Evolutionary conservation across 2,329 filamentous ascomycete genomes (phyloP).

Genomic region (Arachnomyces sp.): DNA sequence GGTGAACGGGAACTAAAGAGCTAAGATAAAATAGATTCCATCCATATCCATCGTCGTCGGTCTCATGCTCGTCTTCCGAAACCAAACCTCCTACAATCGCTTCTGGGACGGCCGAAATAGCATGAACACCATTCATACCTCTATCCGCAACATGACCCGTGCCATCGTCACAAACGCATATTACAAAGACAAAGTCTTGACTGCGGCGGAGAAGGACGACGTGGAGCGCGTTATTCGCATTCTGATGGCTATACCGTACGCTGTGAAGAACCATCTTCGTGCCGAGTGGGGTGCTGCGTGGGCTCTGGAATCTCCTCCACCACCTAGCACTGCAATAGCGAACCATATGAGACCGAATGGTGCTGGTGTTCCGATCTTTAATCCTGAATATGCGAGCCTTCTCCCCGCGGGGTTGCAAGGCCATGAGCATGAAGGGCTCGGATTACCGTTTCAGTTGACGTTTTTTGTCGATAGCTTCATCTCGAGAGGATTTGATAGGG

Average conservation of each 20-base stretch:
- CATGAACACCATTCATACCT: conserved; percentile 49
- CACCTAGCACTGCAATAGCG: conserved; percentile 16
- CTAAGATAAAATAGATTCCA: conserved; percentile 39
- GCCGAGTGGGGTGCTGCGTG: conserved; percentile 51
- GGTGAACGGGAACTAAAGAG: no score
- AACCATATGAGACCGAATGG: conserved; percentile 20
- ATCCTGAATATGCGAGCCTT: conserved; percentile 44
- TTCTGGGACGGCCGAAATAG: conserved; percentile 56
- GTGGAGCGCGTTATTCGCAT: conserved; percentile 52
- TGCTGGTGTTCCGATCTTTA: conserved; percentile 23
- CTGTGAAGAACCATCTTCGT: conserved; percentile 56
- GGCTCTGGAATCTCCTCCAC: conserved; percentile 9
- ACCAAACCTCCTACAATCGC: conserved; percentile 55
- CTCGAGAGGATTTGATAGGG: conserved; percentile 45
- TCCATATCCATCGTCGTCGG: conserved; percentile 58
- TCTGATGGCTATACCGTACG: conserved; percentile 54
- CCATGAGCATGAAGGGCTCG: conserved; percentile 51
- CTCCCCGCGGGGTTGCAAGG: conserved; percentile 44
- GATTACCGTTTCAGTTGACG: conserved; percentile 52
- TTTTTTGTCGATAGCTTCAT: conserved; percentile 55
- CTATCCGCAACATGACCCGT: conserved; percentile 51
- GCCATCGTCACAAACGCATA: conserved; percentile 46
- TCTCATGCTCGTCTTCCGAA: conserved; percentile 60
- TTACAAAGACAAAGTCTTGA: conserved; percentile 21
- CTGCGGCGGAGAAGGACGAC: conserved; percentile 42